Evolutionary conservation across 2,329 filamentous ascomycete genomes (phyloP).

Genomic region (Verticillium albo-atrum): DNA sequence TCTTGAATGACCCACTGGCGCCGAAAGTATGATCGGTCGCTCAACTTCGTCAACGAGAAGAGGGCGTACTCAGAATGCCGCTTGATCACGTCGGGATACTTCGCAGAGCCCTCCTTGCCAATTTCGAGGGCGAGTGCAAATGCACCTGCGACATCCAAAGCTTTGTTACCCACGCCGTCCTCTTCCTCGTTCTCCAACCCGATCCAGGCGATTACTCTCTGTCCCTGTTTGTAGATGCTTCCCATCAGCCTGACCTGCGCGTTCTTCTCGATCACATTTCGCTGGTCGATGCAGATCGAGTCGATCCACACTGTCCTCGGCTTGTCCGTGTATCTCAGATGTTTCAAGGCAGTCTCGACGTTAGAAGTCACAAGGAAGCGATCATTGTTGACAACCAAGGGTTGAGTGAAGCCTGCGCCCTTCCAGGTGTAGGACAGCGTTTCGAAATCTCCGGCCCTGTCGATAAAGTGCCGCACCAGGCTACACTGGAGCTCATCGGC

Average conservation of each 20-base stretch:
- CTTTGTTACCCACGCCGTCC: neutral
- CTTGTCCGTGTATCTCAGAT: neutral
- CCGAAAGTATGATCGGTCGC: conserved; percentile 14
- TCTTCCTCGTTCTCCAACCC: conserved; percentile 9
- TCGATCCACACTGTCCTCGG: conserved; percentile 19
- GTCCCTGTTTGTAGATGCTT: conserved; percentile 16
- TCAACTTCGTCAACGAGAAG: neutral
- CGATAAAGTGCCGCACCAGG: neutral
- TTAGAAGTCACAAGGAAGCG: neutral
- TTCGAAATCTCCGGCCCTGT: conserved; percentile 4
- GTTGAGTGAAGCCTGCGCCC: neutral
- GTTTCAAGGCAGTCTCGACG: neutral
- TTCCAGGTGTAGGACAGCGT: conserved; percentile 18
- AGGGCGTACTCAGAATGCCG: neutral
- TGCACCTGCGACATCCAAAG: neutral
- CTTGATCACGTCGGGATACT: neutral
- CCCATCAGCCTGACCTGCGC: conserved; percentile 23
- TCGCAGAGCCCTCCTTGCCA: neutral
- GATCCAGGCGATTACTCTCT: conserved; percentile 14
- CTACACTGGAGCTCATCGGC: neutral
- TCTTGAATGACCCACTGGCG: conserved; percentile 20
- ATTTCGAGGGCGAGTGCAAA: neutral
- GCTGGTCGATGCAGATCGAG: conserved; percentile 26
- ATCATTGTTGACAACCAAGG: conserved; percentile 1
- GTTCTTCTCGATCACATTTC: conserved; percentile 16